Base-by-base conservation (phyloP, 2,329 filamentous ascomycete genomes). In the Exophiala calicioides region DNA sequence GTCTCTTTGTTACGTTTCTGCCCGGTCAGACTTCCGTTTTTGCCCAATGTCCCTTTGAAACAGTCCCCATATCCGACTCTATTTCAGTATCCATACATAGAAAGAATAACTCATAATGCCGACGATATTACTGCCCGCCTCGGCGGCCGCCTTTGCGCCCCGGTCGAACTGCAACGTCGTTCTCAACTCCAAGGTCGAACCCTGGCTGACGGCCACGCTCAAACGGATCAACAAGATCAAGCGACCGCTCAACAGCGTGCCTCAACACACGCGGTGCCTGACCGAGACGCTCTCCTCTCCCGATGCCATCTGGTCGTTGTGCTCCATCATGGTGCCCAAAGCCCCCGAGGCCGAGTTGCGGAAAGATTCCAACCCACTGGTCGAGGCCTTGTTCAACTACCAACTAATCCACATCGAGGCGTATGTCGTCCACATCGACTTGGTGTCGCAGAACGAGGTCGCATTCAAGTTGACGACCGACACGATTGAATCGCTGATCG, bases 371-470 rank as follows among this genome's bases (percentile, higher is more conserved):
- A 88, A 94, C 65, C 86, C 87, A 34, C 76, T 95, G 57, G 78
- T 91, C 58, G 90, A 96, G 71, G 88, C 87, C 55, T 74, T 96
- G 55, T 89, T 87, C 79, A 94, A 94, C 79, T 93, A 91, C 71
- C 86, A 94, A 74, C 81, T 96, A 65, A 76, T 96, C 64, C 89
- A 96, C 67, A 76, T 97, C 60, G 90, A 97, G 73, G 93, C 93
- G 41, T 98, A 98, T 68, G 91, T 97, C 60, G 93, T 98, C 52
- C 91, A 97, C 70, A 90, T 98, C 70, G 93, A 98, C 75, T 95
- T 97, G 90, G 91, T 98, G 50, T 82, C 94, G 62, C 86, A 90
- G 70, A 93, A 95, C 68, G 93, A 97, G 75, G 90, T 98, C 63
- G 93, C 90, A 59, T 97, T 90, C 80, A 98, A 98, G 80, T 80